phyloP scores from a whole-genome alignment of 1,284 basidiomycete species.

The Ustilago loliicola region DNA sequence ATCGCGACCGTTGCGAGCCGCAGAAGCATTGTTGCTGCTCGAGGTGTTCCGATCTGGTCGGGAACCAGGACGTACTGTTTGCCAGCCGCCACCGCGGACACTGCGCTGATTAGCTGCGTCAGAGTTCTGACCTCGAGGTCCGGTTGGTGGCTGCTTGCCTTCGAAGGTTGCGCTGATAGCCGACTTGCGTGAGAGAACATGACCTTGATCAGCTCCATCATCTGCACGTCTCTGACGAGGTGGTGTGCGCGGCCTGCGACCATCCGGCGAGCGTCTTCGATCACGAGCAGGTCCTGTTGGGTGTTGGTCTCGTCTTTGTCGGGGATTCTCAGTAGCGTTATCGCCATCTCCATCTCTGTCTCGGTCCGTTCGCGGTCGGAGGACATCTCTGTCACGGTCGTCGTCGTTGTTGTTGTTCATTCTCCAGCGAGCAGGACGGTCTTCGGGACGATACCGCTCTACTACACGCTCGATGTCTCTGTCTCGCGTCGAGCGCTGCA shows the following conservation, averaged over 20 bases:
- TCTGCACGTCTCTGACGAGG: slow-evolving; percentile 13
- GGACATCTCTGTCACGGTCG: background rate
- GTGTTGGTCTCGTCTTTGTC: slow-evolving; percentile 1
- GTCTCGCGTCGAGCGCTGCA: slow-evolving; percentile 10
- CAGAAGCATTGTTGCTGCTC: background rate
- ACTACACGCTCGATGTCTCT: slow-evolving; percentile 10
- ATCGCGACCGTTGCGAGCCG: slow-evolving; percentile 21
- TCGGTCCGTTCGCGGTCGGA: background rate
- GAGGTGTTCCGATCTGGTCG: slow-evolving; percentile 13
- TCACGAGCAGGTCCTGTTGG: background rate
- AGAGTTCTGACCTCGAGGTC: slow-evolving; percentile 24
- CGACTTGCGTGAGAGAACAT: slow-evolving; percentile 36
- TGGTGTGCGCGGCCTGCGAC: slow-evolving; percentile 22
- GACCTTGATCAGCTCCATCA: slow-evolving; percentile 27
- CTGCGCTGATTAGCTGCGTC: slow-evolving; percentile 35
- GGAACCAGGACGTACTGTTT: slow-evolving; percentile 39
- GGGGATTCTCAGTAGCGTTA: background rate
- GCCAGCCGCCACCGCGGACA: slow-evolving; percentile 41
- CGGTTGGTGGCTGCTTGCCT: slow-evolving; percentile 29
- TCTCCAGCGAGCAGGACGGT: slow-evolving; percentile 42
- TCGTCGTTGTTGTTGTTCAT: slow-evolving; percentile 17
- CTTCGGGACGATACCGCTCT: slow-evolving; percentile 19
- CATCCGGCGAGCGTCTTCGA: slow-evolving; percentile 19
- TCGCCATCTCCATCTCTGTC: slow-evolving; percentile 12
- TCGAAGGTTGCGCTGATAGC: slow-evolving; percentile 19